Base-by-base conservation (phyloP, 805 yeast species). In the Cyberlindnera lachancei region DNA sequence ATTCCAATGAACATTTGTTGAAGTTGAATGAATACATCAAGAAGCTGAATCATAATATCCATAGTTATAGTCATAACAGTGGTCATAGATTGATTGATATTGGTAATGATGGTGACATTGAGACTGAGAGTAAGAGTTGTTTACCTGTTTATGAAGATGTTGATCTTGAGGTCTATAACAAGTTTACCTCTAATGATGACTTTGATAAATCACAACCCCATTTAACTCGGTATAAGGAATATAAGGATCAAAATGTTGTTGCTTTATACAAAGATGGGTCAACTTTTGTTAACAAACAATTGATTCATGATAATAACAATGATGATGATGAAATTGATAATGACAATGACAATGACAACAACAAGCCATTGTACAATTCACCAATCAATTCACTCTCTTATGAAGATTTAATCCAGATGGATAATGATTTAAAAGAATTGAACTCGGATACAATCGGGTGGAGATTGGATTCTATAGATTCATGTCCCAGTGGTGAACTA, bases 361-460 rank as follows among this genome's bases (percentile, higher is more conserved):
- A 24, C 12, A 15, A 13, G 7, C 26, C 26, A 5, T 15, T 15
- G 18, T 7, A 17, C 7, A 27, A 20, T 18, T 30, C 37, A 3
- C 36, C 36, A 6, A 11, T 33, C 23, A 30, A 37, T 27, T 24
- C 25, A 9, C 28, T 33, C 19, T 30, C 33, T 20, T 28, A 27
- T 18, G 35, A 37, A 11, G 22, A 24, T 4, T 16, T 33, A 12
- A 30, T 27, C 15, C 31, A 26, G 13, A 16, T 37, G 28, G 31
- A 34, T 15, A 13, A 19, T 8, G 35, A 37, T 4, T 27, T 33
- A 3, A 30, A 33, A 22, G 33, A 33, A 11, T 3, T 18, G 2
- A 18, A 16, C 18, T 29, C 12, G 17, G 21, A 19, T 10, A 10
- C 7, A 8, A 19, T 28, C 27, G 14, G 15, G 25, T n/a, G 30